A percentile compares a stretch with the other conserved stretches of the same genome.
phyloP scores from a whole-genome alignment of 331 rosid species.

The Rosa hybrid region DNA sequence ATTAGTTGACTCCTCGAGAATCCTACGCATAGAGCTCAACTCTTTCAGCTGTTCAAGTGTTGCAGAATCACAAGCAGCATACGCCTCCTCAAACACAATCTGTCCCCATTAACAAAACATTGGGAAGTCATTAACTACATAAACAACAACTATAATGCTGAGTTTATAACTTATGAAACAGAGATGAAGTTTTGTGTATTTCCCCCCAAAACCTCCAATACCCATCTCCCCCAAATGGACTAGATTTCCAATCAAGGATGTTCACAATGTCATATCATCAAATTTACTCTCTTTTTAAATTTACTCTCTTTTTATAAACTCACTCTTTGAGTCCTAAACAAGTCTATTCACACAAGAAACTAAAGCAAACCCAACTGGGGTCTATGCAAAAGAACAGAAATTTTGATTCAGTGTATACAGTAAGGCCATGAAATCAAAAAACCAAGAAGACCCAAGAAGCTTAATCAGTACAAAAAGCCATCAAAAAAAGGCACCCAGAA shows the following conservation, averaged over 20 bases:
- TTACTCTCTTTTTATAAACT: neutral
- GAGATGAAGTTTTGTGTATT: neutral
- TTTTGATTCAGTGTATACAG: neutral
- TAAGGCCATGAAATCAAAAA: neutral
- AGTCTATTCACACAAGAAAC: neutral
- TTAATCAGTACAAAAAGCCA: neutral
- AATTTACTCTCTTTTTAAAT: neutral
- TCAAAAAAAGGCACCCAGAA: neutral
- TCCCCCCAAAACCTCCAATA: neutral
- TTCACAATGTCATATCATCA: neutral
- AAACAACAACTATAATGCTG: slow-evolving; percentile 5
- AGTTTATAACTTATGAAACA: neutral
- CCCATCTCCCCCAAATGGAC: neutral
- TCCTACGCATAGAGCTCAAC: slow-evolving; percentile 72
- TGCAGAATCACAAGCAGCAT: slow-evolving; percentile 53
- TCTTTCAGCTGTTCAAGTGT: slow-evolving; percentile 84
- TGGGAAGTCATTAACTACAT: neutral
- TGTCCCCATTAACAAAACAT: slow-evolving; percentile 37
- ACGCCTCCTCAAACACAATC: slow-evolving; percentile 71
- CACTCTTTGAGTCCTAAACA: neutral
- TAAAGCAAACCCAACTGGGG: slow-evolving; percentile 9
- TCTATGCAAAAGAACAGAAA: neutral
- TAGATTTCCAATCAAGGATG: neutral
- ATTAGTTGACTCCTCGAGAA: slow-evolving; percentile 61
- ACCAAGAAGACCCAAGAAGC: neutral